Evolutionary conservation across 306 rosid genomes (phyloP), one percentile per base, ranked within the genome.

Genomic region (Prosopis cineraria): DNA sequence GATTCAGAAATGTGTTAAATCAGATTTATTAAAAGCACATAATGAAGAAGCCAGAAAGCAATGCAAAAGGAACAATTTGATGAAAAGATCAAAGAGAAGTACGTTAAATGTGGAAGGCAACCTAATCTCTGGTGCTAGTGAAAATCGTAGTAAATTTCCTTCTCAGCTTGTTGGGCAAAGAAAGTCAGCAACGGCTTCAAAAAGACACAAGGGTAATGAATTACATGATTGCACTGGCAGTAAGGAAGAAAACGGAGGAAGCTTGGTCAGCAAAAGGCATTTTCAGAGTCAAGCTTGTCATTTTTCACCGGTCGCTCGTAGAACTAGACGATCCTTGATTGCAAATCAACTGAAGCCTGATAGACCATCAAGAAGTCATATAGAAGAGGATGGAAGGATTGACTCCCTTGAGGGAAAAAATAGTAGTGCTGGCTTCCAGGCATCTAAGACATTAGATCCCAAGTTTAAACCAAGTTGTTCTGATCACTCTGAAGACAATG

Each of bases 291-390:
- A 78, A 20, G 62, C 68, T 70, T 52, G 65, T 76, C 67, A 74
- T 52, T 81, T 64, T 68, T 73, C 81, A 41, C 93, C 96, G 30
- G 37, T 90, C 81, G 91, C 95, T 44, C 64, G 50, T 69, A 88
- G 90, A 85, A 94, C 98, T 60, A 92, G 96, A 87, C 78, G 65
- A 47, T 87, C 97, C 10, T 74, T 78, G 73, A 68, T 72, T 19
- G 81, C 30, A 53, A 83, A 85, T 52, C 81, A 79, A 82, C 63
- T 70, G 41, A 78, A 68, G 65, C 81, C 59, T 71, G 79, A 78
- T 25, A 69, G 43, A 68, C 53, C 80, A 77, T 66, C 77, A 13
- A n/a, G 66, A 83, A 72, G 73, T 72, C 74, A 68, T 78, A 80
- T 81, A 53, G 76, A 80, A 20, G 81, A 65, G 69, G 78, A 31